A percentile compares a stretch with the other conserved stretches of the same genome.
phyloP scores from a whole-genome alignment of 2,329 filamentous ascomycete species.

The Xylariales sp. region DNA sequence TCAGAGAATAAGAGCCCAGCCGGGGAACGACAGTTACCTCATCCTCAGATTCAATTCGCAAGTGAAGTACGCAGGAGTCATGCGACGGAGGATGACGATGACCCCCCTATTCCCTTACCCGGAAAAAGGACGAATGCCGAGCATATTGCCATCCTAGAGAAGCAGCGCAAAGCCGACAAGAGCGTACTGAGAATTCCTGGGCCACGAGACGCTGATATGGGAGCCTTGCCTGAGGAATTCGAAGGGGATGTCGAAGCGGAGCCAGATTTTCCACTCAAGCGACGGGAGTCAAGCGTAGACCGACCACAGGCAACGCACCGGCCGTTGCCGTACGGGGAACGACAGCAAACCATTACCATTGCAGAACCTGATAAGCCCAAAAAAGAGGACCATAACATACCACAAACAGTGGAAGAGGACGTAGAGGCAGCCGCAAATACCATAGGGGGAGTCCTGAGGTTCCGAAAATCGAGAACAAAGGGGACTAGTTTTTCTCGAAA shows the following conservation, averaged over 20 bases:
- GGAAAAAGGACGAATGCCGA: conserved; percentile 72
- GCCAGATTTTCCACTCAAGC: conserved; percentile 48
- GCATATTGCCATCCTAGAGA: conserved; percentile 88
- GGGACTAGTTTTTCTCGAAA: conserved; percentile 54
- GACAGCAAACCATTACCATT: conserved; percentile 72
- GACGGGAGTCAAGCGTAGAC: conserved; percentile 48
- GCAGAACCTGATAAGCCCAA: conserved; percentile 68
- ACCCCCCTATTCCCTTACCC: conserved; percentile 62
- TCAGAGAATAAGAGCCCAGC: conserved; percentile 33
- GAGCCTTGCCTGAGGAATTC: conserved; percentile 73
- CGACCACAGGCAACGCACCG: conserved; percentile 26
- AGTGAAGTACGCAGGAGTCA: conserved; percentile 59
- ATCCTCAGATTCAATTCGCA: conserved; percentile 73
- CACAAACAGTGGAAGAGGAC: conserved; percentile 56
- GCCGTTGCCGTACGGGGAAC: conserved; percentile 48
- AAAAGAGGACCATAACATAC: conserved; percentile 44
- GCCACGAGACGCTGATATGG: conserved; percentile 88
- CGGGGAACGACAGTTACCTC: conserved; percentile 30
- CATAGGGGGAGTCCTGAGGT: conserved; percentile 55
- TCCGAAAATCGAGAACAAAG: conserved; percentile 57
- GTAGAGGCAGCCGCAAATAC: conserved; percentile 56
- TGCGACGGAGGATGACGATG: conserved; percentile 58
- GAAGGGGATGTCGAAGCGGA: conserved; percentile 50
- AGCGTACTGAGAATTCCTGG: conserved; percentile 88
- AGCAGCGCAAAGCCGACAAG: conserved; percentile 79